phyloP scores from a whole-genome alignment of 805 yeast genomes.

The Wickerhamomyces rabaulensis region DNA sequence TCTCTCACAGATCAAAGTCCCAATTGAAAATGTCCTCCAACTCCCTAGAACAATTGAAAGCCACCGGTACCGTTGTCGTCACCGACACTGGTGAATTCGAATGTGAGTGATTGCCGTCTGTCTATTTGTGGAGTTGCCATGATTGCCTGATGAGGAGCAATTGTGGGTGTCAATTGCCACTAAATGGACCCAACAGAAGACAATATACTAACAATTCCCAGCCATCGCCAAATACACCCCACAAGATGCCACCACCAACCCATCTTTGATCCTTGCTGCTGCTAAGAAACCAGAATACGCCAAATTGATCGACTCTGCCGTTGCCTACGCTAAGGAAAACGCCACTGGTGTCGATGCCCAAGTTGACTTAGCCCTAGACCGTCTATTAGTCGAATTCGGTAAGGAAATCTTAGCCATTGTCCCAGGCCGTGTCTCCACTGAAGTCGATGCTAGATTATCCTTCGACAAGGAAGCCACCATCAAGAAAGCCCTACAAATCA shows the following conservation, averaged over 20 bases:
- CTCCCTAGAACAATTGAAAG: slow-evolving; percentile 89
- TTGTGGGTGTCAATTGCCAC: neutral
- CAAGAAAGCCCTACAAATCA: slow-evolving; percentile 88
- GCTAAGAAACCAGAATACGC: slow-evolving; percentile 87
- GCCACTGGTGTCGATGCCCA: slow-evolving; percentile 57
- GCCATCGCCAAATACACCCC: slow-evolving; percentile 95
- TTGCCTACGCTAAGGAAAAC: slow-evolving; percentile 71
- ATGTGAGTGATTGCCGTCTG: slow-evolving; percentile 26
- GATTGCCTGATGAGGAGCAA: too few species aligned
- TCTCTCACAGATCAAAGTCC: too few species aligned
- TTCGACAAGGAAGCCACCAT: slow-evolving; percentile 93
- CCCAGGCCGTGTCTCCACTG: slow-evolving; percentile 99
- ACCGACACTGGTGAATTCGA: slow-evolving; percentile 99
- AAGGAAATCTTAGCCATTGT: slow-evolving; percentile 86
- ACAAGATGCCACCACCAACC: slow-evolving; percentile 99
- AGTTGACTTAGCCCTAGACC: slow-evolving; percentile 82
- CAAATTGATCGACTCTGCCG: slow-evolving; percentile 83
- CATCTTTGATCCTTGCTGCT: slow-evolving; percentile 95
- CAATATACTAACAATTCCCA: slow-evolving; percentile 9
- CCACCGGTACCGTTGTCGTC: slow-evolving; percentile 93
- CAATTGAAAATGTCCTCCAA: slow-evolving; percentile 35
- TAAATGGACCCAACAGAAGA: too few species aligned
- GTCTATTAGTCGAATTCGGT: slow-evolving; percentile 94
- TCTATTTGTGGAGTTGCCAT: too few species aligned
- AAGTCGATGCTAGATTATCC: slow-evolving; percentile 97